Base-by-base conservation (phyloP, 2,329 filamentous ascomycete species). In the Penicillium sp. region DNA sequence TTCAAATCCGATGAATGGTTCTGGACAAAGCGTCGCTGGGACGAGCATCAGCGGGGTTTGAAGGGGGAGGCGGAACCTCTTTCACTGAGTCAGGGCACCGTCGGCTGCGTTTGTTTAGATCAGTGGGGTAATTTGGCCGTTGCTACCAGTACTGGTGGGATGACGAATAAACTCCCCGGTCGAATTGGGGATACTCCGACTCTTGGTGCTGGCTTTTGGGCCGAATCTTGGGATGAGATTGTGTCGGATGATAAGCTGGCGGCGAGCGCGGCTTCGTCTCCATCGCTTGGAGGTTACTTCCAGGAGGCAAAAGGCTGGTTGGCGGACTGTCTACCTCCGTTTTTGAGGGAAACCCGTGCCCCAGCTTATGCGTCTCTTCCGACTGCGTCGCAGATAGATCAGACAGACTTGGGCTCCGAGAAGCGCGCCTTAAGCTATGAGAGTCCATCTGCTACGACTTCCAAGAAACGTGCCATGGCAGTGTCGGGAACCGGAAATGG, bases 101-200 rank as follows among this genome's bases (percentile, higher is more conserved):
- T 89, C 29, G 92, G 92, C 1, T 90, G 90, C 8, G 90, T 96
- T 0, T 91, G 90, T 24, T 77, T 96, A 8, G 92, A 96, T 71
- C 79, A 78, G n/a, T 83, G 86, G 41, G 91, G 91, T 0, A 85
- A 89, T 3, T 73, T 96, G 3, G 92, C 90, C 53, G 81, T 80
- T 46, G 85, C 85, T 3, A 87, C 85, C 0, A 85, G 82, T 35
- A 87, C 84, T 0, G 92, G 92, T 5, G 92, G 92, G 0, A 72
- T 96, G 73, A 96, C 92, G 22, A 96, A 96, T 72, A 96, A 96
- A 77, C 76, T 93, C 53, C 90, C 90, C 0, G 92, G 91, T 0
- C 81, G 92, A 21, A 88, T 96, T 61, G 92, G 92, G 0, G 92
- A 96, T 70, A 96, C 92, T 11, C 91, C 92, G 0, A 89, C 88